Evolutionary conservation across 2,329 filamentous ascomycete genomes (phyloP), one percentile per base, ranked within the genome.

Genomic region (Beauveria varroae): DNA sequence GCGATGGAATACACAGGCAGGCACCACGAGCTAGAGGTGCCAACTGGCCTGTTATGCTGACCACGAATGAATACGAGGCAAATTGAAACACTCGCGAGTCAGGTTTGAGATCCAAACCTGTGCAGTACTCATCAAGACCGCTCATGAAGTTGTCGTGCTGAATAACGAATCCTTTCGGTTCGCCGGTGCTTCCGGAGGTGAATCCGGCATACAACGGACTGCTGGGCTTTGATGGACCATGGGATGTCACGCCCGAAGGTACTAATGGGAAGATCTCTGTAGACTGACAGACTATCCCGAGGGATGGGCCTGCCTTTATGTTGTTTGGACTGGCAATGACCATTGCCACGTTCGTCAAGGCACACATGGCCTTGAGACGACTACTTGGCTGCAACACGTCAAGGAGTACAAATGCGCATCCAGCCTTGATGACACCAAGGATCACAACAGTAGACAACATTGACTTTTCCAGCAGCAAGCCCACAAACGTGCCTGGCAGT

Each of bases 381-480:
- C 57, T 53, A 24, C 55, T 51, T 12, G 71, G 68, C 40, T 68
- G 64, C 12, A 65, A 63, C 3, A 64, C 63, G 57, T 71, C 69
- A 9, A 71, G 54, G 1, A 67, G 67, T 3, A 69, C 64, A 56
- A 68, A 72, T 16, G 67, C 69, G 20, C 64, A 66, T 9, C 71
- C 71, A n/a, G 68, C 64, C 61, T 71, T 70, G 43, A 70, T 64
- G 22, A 71, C 62, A 14, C 63, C 69, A 14, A 72, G 43, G 30
- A 68, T 68, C 1, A 65, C 64, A 1, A 70, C 65, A 3, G 66
- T 62, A n/a, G 65, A 66, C 66, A 65, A 67, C 5, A 52, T 49
- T 16, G 68, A 70, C 58, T 71, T 72, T n/a, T 69, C 67, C 18
- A 72, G 68, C 22, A 66, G 66, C 1, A 71, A 62, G 5, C 68